phyloP scores from a whole-genome alignment of 2,329 filamentous ascomycete species.

The Chaetomium sp. region DNA sequence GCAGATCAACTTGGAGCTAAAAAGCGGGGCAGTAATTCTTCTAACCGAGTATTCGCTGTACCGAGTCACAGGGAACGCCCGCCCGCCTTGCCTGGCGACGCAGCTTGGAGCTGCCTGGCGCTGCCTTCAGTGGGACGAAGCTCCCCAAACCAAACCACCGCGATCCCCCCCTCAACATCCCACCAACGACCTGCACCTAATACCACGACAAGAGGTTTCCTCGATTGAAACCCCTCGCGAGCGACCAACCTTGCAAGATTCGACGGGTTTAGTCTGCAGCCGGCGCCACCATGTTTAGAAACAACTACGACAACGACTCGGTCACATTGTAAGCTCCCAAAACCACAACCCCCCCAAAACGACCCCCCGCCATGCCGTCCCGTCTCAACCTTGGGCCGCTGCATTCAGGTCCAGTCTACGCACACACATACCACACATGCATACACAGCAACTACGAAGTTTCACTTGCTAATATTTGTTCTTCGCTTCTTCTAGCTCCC shows the following conservation, averaged over 20 bases:
- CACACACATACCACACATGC: neutral
- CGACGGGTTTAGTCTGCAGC: neutral
- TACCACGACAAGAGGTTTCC: neutral
- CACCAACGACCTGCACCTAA: conserved; percentile 3
- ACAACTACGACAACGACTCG: conserved; percentile 99
- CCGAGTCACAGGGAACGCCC: conserved; percentile 13
- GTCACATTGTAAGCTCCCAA: conserved; percentile 84
- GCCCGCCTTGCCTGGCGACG: conserved; percentile 12
- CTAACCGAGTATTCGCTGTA: conserved; percentile 8
- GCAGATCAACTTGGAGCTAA: neutral
- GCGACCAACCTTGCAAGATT: neutral
- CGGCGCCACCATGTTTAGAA: conserved; percentile 78
- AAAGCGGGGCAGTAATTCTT: neutral
- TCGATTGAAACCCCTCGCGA: neutral
- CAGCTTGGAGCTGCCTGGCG: conserved; percentile 26
- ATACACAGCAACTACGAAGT: too few species aligned
- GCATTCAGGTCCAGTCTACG: too few species aligned
- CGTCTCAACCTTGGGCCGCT: conserved; percentile 9
- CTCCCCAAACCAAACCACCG: conserved; percentile 10
- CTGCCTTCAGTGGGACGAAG: conserved; percentile 12
- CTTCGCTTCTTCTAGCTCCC: conserved; percentile 60
- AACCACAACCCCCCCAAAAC: conserved; percentile 1
- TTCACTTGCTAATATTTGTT: too few species aligned
- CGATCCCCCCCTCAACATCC: conserved; percentile 2
- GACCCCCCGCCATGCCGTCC: neutral